Conservation (phyloP, 2,329 filamentous ascomycete genomes). For the Dothidotthia symphoricarpi region DNA sequence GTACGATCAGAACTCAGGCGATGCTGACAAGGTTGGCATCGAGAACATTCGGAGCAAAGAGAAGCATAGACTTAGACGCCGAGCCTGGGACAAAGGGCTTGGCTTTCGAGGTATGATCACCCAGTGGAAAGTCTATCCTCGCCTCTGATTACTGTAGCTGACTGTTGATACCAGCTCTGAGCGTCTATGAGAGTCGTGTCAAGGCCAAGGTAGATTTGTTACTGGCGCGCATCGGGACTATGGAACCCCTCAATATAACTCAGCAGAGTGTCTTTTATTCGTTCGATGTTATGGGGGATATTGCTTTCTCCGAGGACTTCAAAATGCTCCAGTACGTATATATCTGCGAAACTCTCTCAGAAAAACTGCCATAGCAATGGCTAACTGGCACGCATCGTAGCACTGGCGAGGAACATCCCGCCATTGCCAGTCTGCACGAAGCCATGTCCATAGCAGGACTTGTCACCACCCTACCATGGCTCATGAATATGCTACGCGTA, state of each 20-base stretch:
- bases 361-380: neutral
- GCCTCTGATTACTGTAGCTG: neutral
- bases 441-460: slow-evolving; percentile 27
- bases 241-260: slow-evolving; percentile 6
- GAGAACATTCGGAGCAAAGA: slow-evolving; percentile 2
- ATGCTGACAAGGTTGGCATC: slow-evolving; percentile 1
- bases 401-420: slow-evolving; percentile 7
- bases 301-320: slow-evolving; percentile 44
- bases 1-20: slow-evolving; percentile 7
- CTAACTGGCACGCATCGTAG: neutral
- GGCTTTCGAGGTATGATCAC: neutral
- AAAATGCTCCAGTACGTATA: slow-evolving; percentile 9
- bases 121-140: neutral
- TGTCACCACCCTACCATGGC: slow-evolving; percentile 27
- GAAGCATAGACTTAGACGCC: slow-evolving; percentile 1
- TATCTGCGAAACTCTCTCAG: neutral
- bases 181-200: slow-evolving; percentile 1
- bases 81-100: slow-evolving; percentile 6
- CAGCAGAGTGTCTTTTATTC: slow-evolving; percentile 44
- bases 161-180: neutral
- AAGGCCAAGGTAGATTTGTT: slow-evolving; percentile 1
- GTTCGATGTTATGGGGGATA: slow-evolving; percentile 46
- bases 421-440: slow-evolving; percentile 29
- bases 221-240: slow-evolving; percentile 2
- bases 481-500: slow-evolving; percentile 18